Conservation (phyloP, 495 filamentous ascomycete species). For the Penicillium daleae region DNA sequence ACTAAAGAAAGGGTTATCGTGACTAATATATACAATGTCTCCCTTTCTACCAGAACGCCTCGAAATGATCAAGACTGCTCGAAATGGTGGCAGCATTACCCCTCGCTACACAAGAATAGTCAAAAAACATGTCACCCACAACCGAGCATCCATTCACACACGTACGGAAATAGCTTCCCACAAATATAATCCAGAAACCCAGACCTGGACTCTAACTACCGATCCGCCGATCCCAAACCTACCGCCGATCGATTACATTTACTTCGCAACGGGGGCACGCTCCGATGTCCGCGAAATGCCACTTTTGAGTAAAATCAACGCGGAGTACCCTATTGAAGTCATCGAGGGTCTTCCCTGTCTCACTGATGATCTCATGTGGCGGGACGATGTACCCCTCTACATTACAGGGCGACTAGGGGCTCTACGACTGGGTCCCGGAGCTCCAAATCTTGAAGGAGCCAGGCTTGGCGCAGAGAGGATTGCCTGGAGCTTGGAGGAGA, state of each 20-base stretch:
- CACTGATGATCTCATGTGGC: conserved; percentile 67
- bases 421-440: conserved; percentile 61
- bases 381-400: conserved; percentile 61
- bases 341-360: conserved; percentile 62
- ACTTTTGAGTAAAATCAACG: conserved; percentile 52
- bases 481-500: conserved; percentile 60
- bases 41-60: conserved; percentile 48
- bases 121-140: conserved; percentile 48
- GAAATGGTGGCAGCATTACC: conserved; percentile 65
- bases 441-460: conserved; percentile 66
- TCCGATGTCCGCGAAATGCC: conserved; percentile 55
- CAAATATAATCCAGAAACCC: conserved; percentile 36
- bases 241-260: conserved; percentile 63
- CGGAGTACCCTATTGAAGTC: conserved; percentile 55
- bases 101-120: conserved; percentile 60
- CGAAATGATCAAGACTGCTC: conserved; percentile 58
- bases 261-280: conserved; percentile 63
- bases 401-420: conserved; percentile 61
- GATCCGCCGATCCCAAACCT: conserved; percentile 53
- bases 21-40: not conserved
- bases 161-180: conserved; percentile 49
- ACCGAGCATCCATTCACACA: conserved; percentile 52
- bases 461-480: conserved; percentile 65
- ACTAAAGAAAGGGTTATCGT: not conserved
- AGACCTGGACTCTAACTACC: conserved; percentile 55